Base-by-base conservation (phyloP, 129 eudicot genomes). In the Pulicaria dysenterica region DNA sequence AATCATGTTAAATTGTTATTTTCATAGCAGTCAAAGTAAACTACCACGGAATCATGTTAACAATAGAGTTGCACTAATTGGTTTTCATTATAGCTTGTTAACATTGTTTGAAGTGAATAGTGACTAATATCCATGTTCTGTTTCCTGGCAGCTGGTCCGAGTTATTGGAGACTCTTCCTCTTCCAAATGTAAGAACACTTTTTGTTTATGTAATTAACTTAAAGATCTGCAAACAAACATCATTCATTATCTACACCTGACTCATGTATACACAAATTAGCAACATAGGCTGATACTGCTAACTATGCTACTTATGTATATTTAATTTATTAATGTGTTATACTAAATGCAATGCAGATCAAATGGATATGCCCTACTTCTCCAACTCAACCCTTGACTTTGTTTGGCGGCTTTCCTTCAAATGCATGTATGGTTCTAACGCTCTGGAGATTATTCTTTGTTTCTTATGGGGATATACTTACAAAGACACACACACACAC, bases 311-410 rank as follows among this genome's bases (percentile, higher is more conserved):
- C 48, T 15, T 44, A 44, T 34, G 3, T 64, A 17, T 13, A 37
- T 50, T 16, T 42, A 17, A 39, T 40, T 40, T 74, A 58, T 47
- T n/a, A 73, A 73, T 58, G 73, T 75, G 49, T 71, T n/a, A 43
- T 75, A 40, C 55, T 41, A 53, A 61, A 44, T 78, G 51, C 60
- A 75, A 71, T 84, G 88, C 83, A 93, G 98, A 87, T 93, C 54
- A 93, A 93, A 73, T 93, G 98, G 98, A 93, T 89, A 70, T 93
- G 98, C 75, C 98, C 98, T 8, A 87, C 98, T 78, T 95, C 98
- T 82, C 98, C 96, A 53, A 53, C 92, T 67, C 95, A 77, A 58
- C 96, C 96, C 61, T 76, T 93, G 64, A 83, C 92, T 53, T 60
- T 85, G 61, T 93, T 93, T 81, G 96, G 98, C 13, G 98, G 98